Base-by-base conservation (phyloP, 148 eudicot species). In the Spergularia marina region DNA sequence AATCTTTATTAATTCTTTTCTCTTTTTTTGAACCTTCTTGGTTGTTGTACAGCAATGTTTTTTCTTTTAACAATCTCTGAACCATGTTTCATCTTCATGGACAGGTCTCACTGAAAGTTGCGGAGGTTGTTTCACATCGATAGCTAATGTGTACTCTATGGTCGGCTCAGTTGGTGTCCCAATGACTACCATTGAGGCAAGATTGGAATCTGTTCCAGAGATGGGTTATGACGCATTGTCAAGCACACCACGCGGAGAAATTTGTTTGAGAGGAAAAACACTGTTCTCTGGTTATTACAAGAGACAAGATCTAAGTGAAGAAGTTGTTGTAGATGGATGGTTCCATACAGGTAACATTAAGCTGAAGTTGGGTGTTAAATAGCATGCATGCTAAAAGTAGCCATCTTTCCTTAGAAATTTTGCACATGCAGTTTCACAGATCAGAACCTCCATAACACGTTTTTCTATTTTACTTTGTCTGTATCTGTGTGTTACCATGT, bases 71-170 rank as follows among this genome's bases (percentile, higher is more conserved):
- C 14, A 2, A 25, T 58, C 25, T 39, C 67, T 73, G 58, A 36
- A 20, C 54, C 55, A 72, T 23, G 51, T 49, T 17, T 0, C 21
- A 68, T n/a, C 12, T 77, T 36, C 13, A 53, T 72, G 60, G 53
- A 44, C 54, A 95, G 99, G 99, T 80, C 97, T 95, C 36, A 95
- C 99, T 30, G 99, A 95, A 83, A 92, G 97, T 73, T 91, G 94
- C 61, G 89, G 89, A 12, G 99, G 99, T 47, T 87, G 94, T 68
- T 88, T 95, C 71, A 89, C 94, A 53, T 88, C 96, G 47, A 83
- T 91, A 74, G 91, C 90, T 53, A 87, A 95, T 70, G 97, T 85
- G 68, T 85, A 81, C 82, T 73, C 93, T 15, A 92, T 92, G 97
- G 74, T 85, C 3, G 97, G 99, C 65, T 82, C 99, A 11, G 97